Base-by-base conservation (phyloP, 1,284 basidiomycete species). In the Sparassis latifolia region DNA sequence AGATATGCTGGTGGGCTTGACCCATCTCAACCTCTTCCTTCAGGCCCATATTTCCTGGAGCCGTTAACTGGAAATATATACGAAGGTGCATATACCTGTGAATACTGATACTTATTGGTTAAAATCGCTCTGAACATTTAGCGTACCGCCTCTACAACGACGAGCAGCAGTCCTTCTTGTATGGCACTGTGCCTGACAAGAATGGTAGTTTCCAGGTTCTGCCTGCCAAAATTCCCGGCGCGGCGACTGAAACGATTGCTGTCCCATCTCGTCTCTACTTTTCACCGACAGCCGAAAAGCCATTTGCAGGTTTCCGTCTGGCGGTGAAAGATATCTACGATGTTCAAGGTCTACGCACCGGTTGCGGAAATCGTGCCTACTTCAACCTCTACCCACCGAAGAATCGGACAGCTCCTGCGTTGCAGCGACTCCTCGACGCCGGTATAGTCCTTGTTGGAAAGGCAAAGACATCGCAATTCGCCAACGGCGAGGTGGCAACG, bases 391-490 rank as follows among this genome's bases (percentile, higher is more conserved):
- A 73, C 41, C 63, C 68, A 1, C 54, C 63, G 3, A 65, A 69
- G 47, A 60, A 59, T 39, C 53, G 44, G 10, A 77, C 74, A 0
- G 71, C 72, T 5, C 68, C 73, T 4, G 71, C 76, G 1, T 62
- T 80, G 30, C 67, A 74, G 55, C 68, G 68, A 10, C 69, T 80
- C 6, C 61, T 79, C 42, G 67, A 69, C 47, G 68, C 74, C 47
- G 79, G 79, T 10, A 74, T 75, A 12, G 63, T 74, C 10, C 66
- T 79, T 52, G 68, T 81, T 3, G 78, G 76, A 33, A 78, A 77
- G 56, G 74, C 75, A 3, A 77, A 77, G 53, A 77, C 76, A 3
- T 76, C 75, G 7, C 76, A 78, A 56, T 81, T 81, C 54, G 78
- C 79, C 9, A 78, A 79, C 53, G 78, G 77, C 3, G 75, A 78